Base-by-base conservation (phyloP, 345 rosid genomes). In the Bruguiera sexangula region DNA sequence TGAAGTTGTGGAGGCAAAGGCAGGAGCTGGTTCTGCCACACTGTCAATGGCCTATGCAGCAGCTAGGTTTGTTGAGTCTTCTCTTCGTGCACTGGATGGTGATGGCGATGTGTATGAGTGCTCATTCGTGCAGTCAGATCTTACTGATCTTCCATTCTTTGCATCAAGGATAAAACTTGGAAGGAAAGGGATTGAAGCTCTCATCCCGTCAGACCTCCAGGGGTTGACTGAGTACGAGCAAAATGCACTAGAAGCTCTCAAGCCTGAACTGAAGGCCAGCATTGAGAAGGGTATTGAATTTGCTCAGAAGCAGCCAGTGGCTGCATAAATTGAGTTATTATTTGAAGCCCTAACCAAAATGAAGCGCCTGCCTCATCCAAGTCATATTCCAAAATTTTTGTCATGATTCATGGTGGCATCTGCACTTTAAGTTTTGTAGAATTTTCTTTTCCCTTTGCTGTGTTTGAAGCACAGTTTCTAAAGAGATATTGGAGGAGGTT, bases 1-100 rank as follows among this genome's bases (percentile, higher is more conserved):
- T 6, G 97, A 95, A 82, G 98, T 95, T 31, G 98, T 92, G 72
- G 98, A 95, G 81, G 99, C 98, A 1, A 95, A 92, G 83, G 99
- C 94, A 0, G 97, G 99, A 71, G 94, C 96, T 15, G 98, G 99
- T 46, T 95, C 98, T 52, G 96, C 99, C 43, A 95, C 98, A 11
- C 79, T 95, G 63, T 95, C 98, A 15, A 95, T 95, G 99, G 99
- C 98, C 7, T 95, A 95, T 76, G 98, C 96, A 21, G 96, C 97
- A 7, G 99, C 98, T 19, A 85, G 97, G 82, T 95, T 95, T 71
- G 93, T 92, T 0, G 98, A 92, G 82, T 90, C 99, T 21, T 90
- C 98, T 66, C 96, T 95, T 32, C 93, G 96, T 63, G 99, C 98
- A 54, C 81, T 92, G 61, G 98, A 90, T 53, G 97, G 99, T 50